A percentile compares a stretch with the other conserved stretches of the same genome.
Conservation (phyloP, 2,329 filamentous ascomycete species). For the Cladophialophora yegresii region DNA sequence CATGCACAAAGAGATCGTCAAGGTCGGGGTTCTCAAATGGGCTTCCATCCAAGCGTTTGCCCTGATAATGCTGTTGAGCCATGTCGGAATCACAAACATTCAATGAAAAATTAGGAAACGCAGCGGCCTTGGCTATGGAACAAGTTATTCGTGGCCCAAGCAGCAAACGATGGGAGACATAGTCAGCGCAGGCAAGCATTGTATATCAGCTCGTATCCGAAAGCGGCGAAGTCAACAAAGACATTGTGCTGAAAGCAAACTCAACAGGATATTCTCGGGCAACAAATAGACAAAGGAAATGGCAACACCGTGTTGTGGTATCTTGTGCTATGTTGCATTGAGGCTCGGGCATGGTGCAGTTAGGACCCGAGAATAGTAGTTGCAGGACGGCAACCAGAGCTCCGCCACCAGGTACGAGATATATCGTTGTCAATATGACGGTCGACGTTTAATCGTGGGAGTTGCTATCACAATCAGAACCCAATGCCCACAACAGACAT, state of each 20-base stretch:
- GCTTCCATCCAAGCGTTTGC: slow-evolving; percentile 3
- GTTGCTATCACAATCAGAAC: not conserved
- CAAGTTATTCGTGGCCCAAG: not conserved
- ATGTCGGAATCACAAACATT: not conserved
- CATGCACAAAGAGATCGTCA: not conserved
- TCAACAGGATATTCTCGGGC: not conserved
- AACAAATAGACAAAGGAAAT: not conserved
- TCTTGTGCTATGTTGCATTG: not conserved
- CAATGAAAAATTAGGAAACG: not conserved
- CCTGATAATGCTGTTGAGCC: not conserved
- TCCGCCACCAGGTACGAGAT: not conserved
- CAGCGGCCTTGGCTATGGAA: not conserved
- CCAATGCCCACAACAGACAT: not conserved
- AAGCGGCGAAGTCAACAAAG: not conserved
- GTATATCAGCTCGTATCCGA: not conserved
- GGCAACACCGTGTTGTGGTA: not conserved
- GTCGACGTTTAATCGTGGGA: not conserved
- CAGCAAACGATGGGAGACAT: not conserved
- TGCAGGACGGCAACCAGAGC: not conserved
- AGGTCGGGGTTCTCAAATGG: slow-evolving; percentile 11
- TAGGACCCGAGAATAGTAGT: not conserved
- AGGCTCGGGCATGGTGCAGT: not conserved
- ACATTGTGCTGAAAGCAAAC: not conserved
- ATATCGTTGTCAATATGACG: not conserved
- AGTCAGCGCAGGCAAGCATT: not conserved